Evolutionary conservation across 257 asterid species (phyloP), one percentile per base, ranked within the genome.

Genomic region (Fraxinus excelsior): DNA sequence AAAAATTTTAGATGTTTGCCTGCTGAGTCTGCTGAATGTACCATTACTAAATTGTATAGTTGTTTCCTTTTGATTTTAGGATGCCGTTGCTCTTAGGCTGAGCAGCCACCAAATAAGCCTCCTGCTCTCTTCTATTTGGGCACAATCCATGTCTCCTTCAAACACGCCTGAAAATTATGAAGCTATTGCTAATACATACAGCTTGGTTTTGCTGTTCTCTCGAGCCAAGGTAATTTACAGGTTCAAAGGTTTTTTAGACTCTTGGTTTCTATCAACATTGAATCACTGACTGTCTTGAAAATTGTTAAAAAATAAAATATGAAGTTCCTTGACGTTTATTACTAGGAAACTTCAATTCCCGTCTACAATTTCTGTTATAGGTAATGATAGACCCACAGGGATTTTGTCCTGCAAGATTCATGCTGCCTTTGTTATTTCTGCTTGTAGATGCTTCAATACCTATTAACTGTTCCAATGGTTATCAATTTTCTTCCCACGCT

Each of bases 131-230:
- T 93, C 99, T 72, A 86, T 95, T 40, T 95, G 98, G 98, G 86
- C 83, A 62, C 98, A 95, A 72, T 89, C 96, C 37, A 78, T 88
- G 80, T 90, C 96, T 82, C 90, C 96, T 74, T 91, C 85, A 78
- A 95, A 95, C 82, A 83, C 81, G 86, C 99, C 99, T 21, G 96
- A 88, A 85, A 95, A 95, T 84, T 91, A 84, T 65, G 99, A 92
- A 85, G 99, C 99, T 67, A 93, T 93, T 80, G 96, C 99, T 78
- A 94, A 93, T 88, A 93, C 97, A 70, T 95, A 84, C 86, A 88
- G 98, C 90, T 80, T 95, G 85, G 85, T 95, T 78, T 81, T 93
- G 83, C 84, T 95, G 86, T 93, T 95, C 82, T 87, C 99, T 82
- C 85, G 93, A 76, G 93, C 96, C 29, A 93, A 95, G 99, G 99